Evolutionary conservation across 176 grass and related monocot species (phyloP).

Genomic region (Guadua angustifolia): DNA sequence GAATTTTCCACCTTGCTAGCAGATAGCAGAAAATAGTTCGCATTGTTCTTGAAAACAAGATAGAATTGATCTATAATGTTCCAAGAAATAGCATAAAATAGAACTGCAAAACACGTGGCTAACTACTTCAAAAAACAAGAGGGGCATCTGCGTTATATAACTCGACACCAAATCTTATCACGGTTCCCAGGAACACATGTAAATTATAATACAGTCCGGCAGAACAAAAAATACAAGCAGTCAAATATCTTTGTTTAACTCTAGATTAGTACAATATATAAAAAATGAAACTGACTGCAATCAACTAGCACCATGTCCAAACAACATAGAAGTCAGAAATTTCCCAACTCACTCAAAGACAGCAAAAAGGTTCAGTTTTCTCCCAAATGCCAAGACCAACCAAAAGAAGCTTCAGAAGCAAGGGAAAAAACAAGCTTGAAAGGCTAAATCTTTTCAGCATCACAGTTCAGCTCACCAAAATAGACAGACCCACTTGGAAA

Average conservation of each 20-base stretch:
- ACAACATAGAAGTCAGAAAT: background rate
- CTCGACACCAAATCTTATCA: background rate
- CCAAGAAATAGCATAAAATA: constrained; percentile 34
- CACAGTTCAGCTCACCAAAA: constrained; percentile 8
- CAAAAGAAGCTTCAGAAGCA: background rate
- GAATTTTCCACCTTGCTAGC: background rate
- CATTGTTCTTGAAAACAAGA: constrained; percentile 21
- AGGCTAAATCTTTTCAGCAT: background rate
- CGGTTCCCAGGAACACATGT: background rate
- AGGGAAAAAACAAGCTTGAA: background rate
- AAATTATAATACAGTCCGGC: background rate
- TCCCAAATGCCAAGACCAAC: background rate
- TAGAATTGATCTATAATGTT: constrained; percentile 4
- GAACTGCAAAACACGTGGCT: background rate
- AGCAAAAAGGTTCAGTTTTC: background rate
- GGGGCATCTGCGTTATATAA: background rate
- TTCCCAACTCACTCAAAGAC: background rate
- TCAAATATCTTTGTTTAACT: background rate
- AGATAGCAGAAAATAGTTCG: constrained; percentile 21
- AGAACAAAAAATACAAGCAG: background rate
- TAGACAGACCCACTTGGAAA: background rate
- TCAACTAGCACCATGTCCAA: background rate
- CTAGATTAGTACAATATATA: background rate
- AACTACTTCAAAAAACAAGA: background rate
- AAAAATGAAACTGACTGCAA: background rate